phyloP scores from a whole-genome alignment of 148 eudicot genomes.

The Diospyros kaki region DNA sequence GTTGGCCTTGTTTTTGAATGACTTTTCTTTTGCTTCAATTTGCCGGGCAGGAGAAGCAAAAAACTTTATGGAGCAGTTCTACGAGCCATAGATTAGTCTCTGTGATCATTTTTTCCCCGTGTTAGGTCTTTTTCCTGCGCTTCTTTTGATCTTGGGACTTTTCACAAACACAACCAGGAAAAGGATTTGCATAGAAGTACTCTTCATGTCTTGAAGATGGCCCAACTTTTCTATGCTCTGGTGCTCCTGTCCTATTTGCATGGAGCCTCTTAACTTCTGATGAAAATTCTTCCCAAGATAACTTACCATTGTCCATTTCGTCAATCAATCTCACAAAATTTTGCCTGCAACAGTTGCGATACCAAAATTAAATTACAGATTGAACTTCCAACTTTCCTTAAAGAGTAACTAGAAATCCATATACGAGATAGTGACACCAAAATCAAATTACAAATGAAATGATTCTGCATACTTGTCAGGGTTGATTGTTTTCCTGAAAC shows the following conservation, averaged over 20 bases:
- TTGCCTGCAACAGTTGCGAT: constrained; percentile 20
- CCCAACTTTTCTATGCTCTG: constrained; percentile 28
- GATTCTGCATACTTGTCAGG: constrained; percentile 38
- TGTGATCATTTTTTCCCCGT: not conserved
- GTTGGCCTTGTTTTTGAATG: not conserved
- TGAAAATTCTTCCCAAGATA: constrained; percentile 42
- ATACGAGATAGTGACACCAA: not conserved
- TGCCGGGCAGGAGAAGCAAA: not conserved
- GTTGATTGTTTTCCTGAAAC: constrained; percentile 50
- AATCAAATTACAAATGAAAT: not conserved
- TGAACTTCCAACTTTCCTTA: not conserved
- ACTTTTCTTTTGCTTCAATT: not conserved
- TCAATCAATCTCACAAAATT: constrained; percentile 43
- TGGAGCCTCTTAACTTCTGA: constrained; percentile 38
- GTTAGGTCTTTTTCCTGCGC: not conserved
- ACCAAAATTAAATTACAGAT: not conserved
- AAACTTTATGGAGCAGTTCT: not conserved
- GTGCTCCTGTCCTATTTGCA: constrained; percentile 39
- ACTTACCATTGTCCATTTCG: constrained; percentile 31
- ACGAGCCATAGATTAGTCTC: not conserved
- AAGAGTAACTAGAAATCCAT: not conserved
- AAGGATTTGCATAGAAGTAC: constrained; percentile 61
- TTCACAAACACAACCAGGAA: constrained; percentile 53
- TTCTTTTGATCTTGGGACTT: not conserved
- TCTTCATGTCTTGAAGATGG: constrained; percentile 39